Base-by-base conservation (phyloP, 192 early-diverging fungal genomes). In the Lobulomyces angularis region DNA sequence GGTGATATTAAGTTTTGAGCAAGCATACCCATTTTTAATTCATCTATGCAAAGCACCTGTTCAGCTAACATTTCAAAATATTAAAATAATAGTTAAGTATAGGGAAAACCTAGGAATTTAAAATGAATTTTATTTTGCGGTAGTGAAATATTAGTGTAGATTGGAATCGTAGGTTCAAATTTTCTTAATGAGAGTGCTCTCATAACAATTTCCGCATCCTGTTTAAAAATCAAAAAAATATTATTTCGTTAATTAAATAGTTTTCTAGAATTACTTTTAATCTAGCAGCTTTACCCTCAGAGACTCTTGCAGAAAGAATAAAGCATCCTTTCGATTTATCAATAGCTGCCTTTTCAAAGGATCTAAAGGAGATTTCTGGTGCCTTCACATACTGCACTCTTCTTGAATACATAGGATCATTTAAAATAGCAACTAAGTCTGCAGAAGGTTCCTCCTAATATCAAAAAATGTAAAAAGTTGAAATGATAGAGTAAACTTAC, bases 41-140 rank as follows among this genome's bases (percentile, higher is more conserved):
- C 81, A 35, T 83, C 82, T 16, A 83, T 57, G 51, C 80, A 84
- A 19, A 84, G 56, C 0, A 79, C 63, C 23, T 74, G 68, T 44
- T 80, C 74, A n/a, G 82, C 76, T 42, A 29, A 5, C 18, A 12
- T 22, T 9, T 35, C 3, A 50, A 20, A 4, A 49, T 48, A 8
- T 1, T 3, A 50, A n/a, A 53, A n/a, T 39, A 35, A 20, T 14
- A 22, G 18, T 17, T 41, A n/a, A 14, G 9, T 8, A 46, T 16
- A 17, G 14, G 5, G 27, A 53, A 14, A 20, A 57, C 55, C 56
- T 42, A 84, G 39, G 31, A 64, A 66, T 53, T 81, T 69, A 55
- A 84, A 64, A 49, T 84, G 82, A 43, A 65, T 54, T 25, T 74
- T 68, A 38, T 81, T 81, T 18, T 78, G 69, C n/a, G 82, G 82